phyloP scores from a whole-genome alignment of 352 stramenopile species.

The Phytophthora tubulina region DNA sequence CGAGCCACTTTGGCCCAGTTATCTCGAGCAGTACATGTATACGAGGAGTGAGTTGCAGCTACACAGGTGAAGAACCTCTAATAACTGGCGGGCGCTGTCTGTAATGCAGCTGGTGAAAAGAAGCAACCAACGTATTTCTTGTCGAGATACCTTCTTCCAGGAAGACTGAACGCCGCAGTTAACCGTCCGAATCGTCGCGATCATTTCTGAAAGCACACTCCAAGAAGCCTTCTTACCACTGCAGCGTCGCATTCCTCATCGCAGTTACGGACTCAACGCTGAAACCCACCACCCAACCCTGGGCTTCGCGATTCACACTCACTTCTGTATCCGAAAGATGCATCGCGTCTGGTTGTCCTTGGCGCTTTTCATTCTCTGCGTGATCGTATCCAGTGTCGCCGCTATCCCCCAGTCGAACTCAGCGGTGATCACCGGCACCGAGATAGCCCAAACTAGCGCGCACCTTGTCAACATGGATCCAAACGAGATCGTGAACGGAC shows the following conservation, averaged over 20 bases:
- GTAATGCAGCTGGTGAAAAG: background rate
- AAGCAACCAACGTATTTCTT: background rate
- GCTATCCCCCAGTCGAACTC: slow-evolving; percentile 1
- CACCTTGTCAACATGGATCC: slow-evolving; percentile 29
- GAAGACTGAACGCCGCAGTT: background rate
- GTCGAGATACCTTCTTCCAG: background rate
- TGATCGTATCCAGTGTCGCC: slow-evolving; percentile 9
- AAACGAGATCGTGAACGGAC: slow-evolving; percentile 37
- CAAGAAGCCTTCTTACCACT: background rate
- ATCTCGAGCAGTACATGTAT: too few species aligned
- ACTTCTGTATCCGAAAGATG: slow-evolving; percentile 30
- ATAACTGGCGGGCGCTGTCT: background rate
- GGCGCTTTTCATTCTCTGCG: slow-evolving; percentile 9
- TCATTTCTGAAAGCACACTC: background rate
- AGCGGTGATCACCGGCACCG: slow-evolving; percentile 20
- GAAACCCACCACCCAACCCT: background rate
- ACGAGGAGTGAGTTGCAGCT: too few species aligned
- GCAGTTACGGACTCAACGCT: slow-evolving; percentile 3
- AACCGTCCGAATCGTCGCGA: background rate
- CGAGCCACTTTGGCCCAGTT: too few species aligned
- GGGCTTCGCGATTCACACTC: background rate
- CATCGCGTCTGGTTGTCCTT: slow-evolving; percentile 4
- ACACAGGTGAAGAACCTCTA: background rate
- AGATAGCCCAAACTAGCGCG: background rate
- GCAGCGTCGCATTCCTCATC: slow-evolving; percentile 8